Evolutionary conservation across 306 rosid genomes (phyloP), one percentile per base, ranked within the genome.

Genomic region (Fragaria nilgerrensis): DNA sequence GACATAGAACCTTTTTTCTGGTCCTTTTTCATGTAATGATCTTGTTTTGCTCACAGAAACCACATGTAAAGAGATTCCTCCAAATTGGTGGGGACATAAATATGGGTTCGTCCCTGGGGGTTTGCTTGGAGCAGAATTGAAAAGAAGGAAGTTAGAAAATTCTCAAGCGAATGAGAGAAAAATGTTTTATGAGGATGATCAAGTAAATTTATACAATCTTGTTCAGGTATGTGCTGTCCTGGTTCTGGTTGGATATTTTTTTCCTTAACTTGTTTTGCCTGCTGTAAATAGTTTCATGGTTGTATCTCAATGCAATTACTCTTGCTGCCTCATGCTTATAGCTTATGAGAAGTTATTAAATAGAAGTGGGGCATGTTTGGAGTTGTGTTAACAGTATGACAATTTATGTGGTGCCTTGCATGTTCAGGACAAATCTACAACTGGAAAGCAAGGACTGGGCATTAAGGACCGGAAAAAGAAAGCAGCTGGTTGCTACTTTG

Each of bases 371-470:
- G 6, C 13, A 34, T 37, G 13, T 48, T 70, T 70, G 17, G 4
- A 48, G 43, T 49, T 34, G 49, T 52, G 48, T 29, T 27, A 62
- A 17, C 1, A 37, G 61, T 29, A 25, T 61, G 59, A 44, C 59
- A 37, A 27, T 27, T 32, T 12, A 2, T 43, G 59, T 15, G 13
- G 25, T 44, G 20, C 50, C 59, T 59, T 45, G 29, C 32, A 19
- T 44, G 44, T 81, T 74, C 78, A 96, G 99, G 99, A 84, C 49
- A 96, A 96, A 70, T 64, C 99, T 58, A 92, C 99, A 23, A 90
- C 94, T 3, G 96, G 97, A 75, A 96, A 96, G 89, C 98, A 92
- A 91, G 98, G 99, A 36, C 75, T 96, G 29, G 99, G 99, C 74
- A 96, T 89, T 47, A 96, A 84, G 83, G 90, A 87, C 84, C 85